A percentile compares a stretch with the other conserved stretches of the same genome.
Conservation (phyloP, 371 early-diverging fungal species). For the Cokeromyces recurvatus region DNA sequence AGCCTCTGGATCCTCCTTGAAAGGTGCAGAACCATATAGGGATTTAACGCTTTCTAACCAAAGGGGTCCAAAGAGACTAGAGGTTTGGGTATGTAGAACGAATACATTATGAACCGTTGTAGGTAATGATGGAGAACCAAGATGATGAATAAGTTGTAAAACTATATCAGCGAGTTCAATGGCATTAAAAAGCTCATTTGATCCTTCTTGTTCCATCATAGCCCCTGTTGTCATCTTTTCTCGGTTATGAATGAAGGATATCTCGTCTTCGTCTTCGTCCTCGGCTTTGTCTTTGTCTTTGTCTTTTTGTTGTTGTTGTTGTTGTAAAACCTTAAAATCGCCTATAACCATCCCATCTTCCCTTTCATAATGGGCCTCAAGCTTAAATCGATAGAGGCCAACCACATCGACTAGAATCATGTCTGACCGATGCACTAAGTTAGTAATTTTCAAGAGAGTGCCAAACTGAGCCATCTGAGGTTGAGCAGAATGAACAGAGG, state of each 20-base stretch:
- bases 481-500: slow-evolving; percentile 13
- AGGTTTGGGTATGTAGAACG: slow-evolving; percentile 13
- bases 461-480: slow-evolving; percentile 25
- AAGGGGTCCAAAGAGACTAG: slow-evolving; percentile 21
- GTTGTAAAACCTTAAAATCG: slow-evolving; percentile 11
- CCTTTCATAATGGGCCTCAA: slow-evolving; percentile 3
- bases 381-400: slow-evolving; percentile 18
- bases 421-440: slow-evolving; percentile 10
- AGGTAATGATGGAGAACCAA: not conserved
- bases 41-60: slow-evolving; percentile 18
- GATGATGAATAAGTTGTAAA: slow-evolving; percentile 12
- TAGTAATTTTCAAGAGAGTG: slow-evolving; percentile 17
- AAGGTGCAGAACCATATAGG: slow-evolving; percentile 18
- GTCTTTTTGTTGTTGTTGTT: slow-evolving; percentile 3
- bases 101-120: not conserved
- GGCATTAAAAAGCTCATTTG: too few species aligned
- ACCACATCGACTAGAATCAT: slow-evolving; percentile 15
- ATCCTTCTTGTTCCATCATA: too few species aligned
- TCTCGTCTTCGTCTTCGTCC: slow-evolving; percentile 1
- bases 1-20: slow-evolving; percentile 8
- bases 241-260: not conserved
- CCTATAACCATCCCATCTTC: slow-evolving; percentile 5
- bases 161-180: slow-evolving; percentile 12
- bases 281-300: slow-evolving; percentile 2
- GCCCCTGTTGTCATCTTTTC: not conserved